Evolutionary conservation across 495 filamentous ascomycete species (phyloP).

Genomic region (Geopyxis carbonaria): DNA sequence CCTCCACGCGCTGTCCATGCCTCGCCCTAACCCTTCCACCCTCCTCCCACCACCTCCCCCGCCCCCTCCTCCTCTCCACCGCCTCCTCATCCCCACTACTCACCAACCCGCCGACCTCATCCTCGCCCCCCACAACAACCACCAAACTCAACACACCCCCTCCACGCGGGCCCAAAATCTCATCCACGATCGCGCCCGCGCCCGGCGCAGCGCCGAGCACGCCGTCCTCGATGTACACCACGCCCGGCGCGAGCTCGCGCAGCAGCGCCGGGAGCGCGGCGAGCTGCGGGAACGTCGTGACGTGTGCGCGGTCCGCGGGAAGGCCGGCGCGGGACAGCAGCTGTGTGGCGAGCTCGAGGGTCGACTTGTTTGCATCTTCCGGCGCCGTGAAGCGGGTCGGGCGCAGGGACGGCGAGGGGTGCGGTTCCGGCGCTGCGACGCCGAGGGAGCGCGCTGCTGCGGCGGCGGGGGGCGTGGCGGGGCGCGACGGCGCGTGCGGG

Average conservation of each 20-base stretch:
- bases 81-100: conserved; percentile 15
- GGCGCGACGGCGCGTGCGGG: conserved; percentile 6
- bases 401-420: conserved; percentile 3
- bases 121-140: conserved; percentile 18
- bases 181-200: conserved; percentile 9
- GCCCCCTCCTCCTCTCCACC: conserved; percentile 10
- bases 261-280: conserved; percentile 9
- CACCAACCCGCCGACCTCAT: conserved; percentile 14
- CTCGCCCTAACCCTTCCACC: conserved; percentile 6
- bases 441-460: background rate
- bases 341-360: conserved; percentile 10
- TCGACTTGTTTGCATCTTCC: conserved; percentile 2
- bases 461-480: background rate
- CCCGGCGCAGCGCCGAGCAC: conserved; percentile 5
- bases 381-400: background rate
- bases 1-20: conserved; percentile 18
- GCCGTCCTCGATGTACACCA: conserved; percentile 20
- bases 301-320: conserved; percentile 14
- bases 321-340: conserved; percentile 9
- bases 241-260: conserved; percentile 12
- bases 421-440: background rate
- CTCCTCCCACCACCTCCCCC: conserved; percentile 22
- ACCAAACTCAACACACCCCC: conserved; percentile 11
- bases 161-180: conserved; percentile 8
- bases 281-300: conserved; percentile 13